These are phyloP conservation scores for Auriscalpium vulgare DNA, from an alignment of 768 basidiomycete species.

Conservation along the genomic window DNA sequence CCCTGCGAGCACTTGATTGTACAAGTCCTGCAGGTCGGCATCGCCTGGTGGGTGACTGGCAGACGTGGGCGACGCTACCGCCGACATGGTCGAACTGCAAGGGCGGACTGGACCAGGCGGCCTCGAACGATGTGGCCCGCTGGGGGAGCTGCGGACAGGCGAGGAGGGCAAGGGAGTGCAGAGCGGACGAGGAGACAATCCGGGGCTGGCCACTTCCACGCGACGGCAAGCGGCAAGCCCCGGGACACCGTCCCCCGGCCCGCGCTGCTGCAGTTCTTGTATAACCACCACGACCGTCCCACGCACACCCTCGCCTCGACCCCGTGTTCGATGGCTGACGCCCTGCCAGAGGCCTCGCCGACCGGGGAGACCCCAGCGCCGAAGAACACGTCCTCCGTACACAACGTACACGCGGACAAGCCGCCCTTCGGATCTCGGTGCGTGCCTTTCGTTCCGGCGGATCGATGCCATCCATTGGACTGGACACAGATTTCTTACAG, in stretches of 20 bases:
- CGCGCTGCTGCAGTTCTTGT: no score
- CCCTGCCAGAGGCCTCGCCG: background rate
- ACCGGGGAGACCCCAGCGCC: background rate
- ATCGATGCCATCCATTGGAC: constrained; percentile 1
- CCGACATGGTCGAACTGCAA: constrained; percentile 4
- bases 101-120: background rate
- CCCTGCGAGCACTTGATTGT: constrained; percentile 66
- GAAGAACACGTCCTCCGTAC: constrained; percentile 55
- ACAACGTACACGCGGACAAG: constrained; percentile 43
- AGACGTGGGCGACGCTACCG: constrained; percentile 5
- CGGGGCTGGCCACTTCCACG: no score
- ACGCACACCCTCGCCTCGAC: no score
- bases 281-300: no score
- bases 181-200: no score
- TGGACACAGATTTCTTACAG: constrained; percentile 52
- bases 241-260: no score
- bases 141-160: background rate
- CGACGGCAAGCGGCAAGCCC: no score
- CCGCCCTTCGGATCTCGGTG: constrained; percentile 71
- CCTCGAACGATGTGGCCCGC: background rate
- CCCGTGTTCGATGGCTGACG: background rate
- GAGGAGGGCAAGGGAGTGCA: background rate
- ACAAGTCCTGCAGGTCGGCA: constrained; percentile 65
- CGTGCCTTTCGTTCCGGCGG: constrained; percentile 13
- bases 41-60: constrained; percentile 40